Evolutionary conservation across 2,329 filamentous ascomycete species (phyloP), one percentile per base, ranked within the genome.

Genomic region (Lachnellula suecica): DNA sequence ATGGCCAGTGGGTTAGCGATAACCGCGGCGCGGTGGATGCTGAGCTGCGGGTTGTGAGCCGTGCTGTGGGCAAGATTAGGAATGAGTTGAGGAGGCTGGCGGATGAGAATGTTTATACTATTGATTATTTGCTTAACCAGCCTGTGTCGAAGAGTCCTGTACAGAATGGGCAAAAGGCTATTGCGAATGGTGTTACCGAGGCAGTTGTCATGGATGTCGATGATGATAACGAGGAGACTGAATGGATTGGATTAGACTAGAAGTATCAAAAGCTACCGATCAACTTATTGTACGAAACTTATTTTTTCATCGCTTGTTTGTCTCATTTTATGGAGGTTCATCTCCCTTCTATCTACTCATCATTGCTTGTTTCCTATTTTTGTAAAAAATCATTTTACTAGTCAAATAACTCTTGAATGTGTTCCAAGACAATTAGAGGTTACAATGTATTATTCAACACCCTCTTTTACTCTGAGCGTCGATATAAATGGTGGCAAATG

Each of bases 71-170:
- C 37, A 85, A 85, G 65, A 91, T 97, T 73, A 83, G 89, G 59
- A 85, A 88, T 53, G 92, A 96, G 66, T 81, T 97, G 56, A 84
- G 90, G 68, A 82, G 84, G 60, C 72, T 97, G 58, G 89, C 89
- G 0, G 91, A 97, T 62, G 88, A 92, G 68, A 97, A 97, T 65
- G 79, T 88, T 47, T 95, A 96, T 72, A 88, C 88, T 70, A 85
- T 97, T 49, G 90, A 96, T 65, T 97, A 95, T 66, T 74, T 97
- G 27, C 73, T 88, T 3, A 75, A 74, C 17, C 79, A 81, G 66
- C 78, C 79, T 9, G 61, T 71, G 9, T 52, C 48, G 1, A 58
- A 61, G 24, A 42, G 20, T 11, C 2, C 43, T 41, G 54, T 65
- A 49, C 57, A 65, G 55, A 67, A 66, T 53, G 50, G 58, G 53